Conservation (phyloP, 257 asterid species). For the Nicotiana noctiflora region DNA sequence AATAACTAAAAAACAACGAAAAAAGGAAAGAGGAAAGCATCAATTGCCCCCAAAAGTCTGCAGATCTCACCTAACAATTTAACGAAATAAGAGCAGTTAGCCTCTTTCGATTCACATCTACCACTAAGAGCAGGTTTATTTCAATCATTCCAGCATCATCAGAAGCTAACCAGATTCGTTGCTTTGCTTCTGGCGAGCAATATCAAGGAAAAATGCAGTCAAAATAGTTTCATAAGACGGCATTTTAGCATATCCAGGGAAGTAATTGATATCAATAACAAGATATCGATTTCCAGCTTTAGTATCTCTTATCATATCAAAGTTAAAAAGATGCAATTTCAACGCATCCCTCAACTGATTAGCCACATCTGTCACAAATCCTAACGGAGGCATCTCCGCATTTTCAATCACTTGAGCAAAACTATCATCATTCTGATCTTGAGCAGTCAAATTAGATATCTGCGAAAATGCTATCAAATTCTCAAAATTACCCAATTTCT, state of each 20-base stretch:
- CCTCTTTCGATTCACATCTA: not conserved
- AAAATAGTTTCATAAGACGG: constrained; percentile 53
- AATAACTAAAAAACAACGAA: not conserved
- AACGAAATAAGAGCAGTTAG: not conserved
- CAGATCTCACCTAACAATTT: not conserved
- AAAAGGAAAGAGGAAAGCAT: not conserved
- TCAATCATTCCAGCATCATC: not conserved
- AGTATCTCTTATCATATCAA: constrained; percentile 68
- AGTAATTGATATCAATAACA: constrained; percentile 75
- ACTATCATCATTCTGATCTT: constrained; percentile 32
- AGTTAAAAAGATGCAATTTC: constrained; percentile 66
- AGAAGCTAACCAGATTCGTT: not conserved
- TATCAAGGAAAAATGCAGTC: constrained; percentile 65
- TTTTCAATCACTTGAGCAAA: constrained; percentile 34
- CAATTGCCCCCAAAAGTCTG: not conserved
- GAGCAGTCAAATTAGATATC: constrained; percentile 50
- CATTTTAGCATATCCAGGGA: constrained; percentile 82
- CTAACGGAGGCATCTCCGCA: constrained; percentile 47
- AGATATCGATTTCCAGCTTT: constrained; percentile 44
- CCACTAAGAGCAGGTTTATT: not conserved
- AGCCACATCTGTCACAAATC: constrained; percentile 53
- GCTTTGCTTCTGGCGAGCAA: constrained; percentile 20
- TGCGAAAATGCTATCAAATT: constrained; percentile 53
- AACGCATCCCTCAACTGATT: constrained; percentile 45
- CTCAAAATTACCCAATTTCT: constrained; percentile 16